phyloP scores from a whole-genome alignment of 306 rosid genomes.

The Cercis canadensis region DNA sequence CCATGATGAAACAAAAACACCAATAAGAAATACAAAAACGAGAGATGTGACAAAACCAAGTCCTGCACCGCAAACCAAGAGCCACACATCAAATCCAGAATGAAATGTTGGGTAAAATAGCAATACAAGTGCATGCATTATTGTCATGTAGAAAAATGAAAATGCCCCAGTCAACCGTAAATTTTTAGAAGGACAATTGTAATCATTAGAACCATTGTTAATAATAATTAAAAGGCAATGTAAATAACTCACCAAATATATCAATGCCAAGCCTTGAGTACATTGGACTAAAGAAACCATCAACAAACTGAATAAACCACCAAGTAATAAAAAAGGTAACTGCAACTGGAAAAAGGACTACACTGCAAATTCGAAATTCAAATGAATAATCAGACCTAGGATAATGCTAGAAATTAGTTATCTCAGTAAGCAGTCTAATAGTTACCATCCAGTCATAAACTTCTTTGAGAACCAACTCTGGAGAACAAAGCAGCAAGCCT shows the following conservation, averaged over 20 bases:
- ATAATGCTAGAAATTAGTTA: background rate
- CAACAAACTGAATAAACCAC: constrained; percentile 96
- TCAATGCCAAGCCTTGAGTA: constrained; percentile 83
- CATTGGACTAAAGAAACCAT: constrained; percentile 91
- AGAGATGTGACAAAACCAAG: constrained; percentile 87
- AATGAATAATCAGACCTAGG: constrained; percentile 31
- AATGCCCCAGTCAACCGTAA: constrained; percentile 9
- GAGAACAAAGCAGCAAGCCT: constrained; percentile 94
- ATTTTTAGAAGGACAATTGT: background rate
- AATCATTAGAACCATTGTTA: constrained; percentile 11
- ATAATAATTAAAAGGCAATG: constrained; percentile 15
- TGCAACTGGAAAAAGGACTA: constrained; percentile 92
- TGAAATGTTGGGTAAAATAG: constrained; percentile 5
- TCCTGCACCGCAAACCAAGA: constrained; percentile 69
- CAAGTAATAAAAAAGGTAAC: constrained; percentile 86
- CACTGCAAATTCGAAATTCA: constrained; percentile 66
- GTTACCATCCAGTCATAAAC: constrained; percentile 96
- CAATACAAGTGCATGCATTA: background rate
- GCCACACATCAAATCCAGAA: constrained; percentile 14
- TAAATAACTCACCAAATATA: constrained; percentile 74
- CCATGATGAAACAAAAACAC: constrained; percentile 91
- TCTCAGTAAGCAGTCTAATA: constrained; percentile 29
- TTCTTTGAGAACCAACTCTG: constrained; percentile 97
- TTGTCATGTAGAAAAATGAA: too few species aligned
- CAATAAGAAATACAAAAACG: constrained; percentile 82